These are phyloP conservation scores for Pseudocercospora cruenta DNA, from an alignment of 2,329 filamentous ascomycete genomes.

Conservation along the genomic window DNA sequence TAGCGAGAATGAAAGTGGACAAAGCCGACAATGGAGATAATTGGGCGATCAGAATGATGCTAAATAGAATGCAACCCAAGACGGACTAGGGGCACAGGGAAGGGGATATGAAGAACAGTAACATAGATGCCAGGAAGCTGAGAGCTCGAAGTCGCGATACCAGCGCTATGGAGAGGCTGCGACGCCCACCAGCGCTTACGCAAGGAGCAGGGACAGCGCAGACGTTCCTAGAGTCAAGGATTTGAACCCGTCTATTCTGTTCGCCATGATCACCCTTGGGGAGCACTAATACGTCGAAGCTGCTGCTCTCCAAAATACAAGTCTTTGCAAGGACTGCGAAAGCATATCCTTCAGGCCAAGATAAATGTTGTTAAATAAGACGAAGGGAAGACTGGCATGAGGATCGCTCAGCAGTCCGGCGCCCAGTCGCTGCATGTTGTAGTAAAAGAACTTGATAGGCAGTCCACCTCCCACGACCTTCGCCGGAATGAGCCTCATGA, in stretches of 20 bases:
- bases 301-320: slow-evolving; percentile 11
- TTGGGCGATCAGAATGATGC: neutral
- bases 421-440: slow-evolving; percentile 41
- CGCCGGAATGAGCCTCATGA: slow-evolving; percentile 36
- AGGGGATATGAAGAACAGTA: too few species aligned
- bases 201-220: too few species aligned
- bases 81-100: too few species aligned
- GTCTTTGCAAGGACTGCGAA: slow-evolving; percentile 2
- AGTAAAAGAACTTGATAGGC: slow-evolving; percentile 41
- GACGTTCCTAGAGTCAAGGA: too few species aligned
- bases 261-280: too few species aligned
- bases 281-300: neutral
- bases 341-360: slow-evolving; percentile 5
- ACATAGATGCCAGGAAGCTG: too few species aligned
- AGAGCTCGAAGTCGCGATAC: too few species aligned
- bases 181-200: too few species aligned
- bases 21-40: neutral
- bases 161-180: too few species aligned
- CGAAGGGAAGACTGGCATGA: slow-evolving; percentile 37
- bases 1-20: neutral
- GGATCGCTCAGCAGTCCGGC: slow-evolving; percentile 37
- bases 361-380: slow-evolving; percentile 24
- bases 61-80: too few species aligned
- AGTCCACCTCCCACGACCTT: slow-evolving; percentile 40
- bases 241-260: too few species aligned